phyloP scores from a whole-genome alignment of 768 basidiomycete genomes.

The Boletus vermiculosoides region DNA sequence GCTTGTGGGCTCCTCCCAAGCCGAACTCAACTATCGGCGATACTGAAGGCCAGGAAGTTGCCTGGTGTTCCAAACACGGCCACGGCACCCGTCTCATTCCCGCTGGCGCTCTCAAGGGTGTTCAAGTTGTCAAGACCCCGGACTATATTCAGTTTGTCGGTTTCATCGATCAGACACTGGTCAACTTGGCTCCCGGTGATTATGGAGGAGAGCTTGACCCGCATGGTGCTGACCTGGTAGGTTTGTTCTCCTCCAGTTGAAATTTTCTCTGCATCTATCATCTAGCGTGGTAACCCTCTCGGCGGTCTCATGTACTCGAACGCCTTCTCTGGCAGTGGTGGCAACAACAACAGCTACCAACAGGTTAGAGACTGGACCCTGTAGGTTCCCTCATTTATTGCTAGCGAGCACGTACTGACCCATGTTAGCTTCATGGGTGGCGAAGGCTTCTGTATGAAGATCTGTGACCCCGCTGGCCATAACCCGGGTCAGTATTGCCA shows the following conservation, averaged over 20 bases:
- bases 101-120: slow-evolving; percentile 56
- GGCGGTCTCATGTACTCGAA: slow-evolving; percentile 70
- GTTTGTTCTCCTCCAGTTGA: slow-evolving; percentile 17
- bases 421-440: slow-evolving; percentile 65
- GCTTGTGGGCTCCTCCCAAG: slow-evolving; percentile 59
- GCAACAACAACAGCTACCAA: slow-evolving; percentile 40
- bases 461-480: slow-evolving; percentile 59
- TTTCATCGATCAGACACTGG: slow-evolving; percentile 59
- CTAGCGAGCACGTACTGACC: background rate
- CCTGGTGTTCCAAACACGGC: slow-evolving; percentile 73
- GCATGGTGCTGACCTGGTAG: slow-evolving; percentile 63
- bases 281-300: slow-evolving; percentile 75
- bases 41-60: slow-evolving; percentile 68
- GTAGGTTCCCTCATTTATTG: slow-evolving; percentile 36
- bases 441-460: slow-evolving; percentile 64
- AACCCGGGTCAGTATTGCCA: slow-evolving; percentile 58
- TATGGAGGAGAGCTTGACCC: slow-evolving; percentile 78
- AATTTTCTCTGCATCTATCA: slow-evolving; percentile 15
- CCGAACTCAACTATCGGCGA: slow-evolving; percentile 57
- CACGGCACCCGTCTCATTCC: slow-evolving; percentile 76
- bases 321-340: slow-evolving; percentile 46
- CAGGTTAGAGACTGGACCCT: slow-evolving; percentile 72
- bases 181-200: slow-evolving; percentile 56
- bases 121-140: slow-evolving; percentile 61
- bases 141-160: slow-evolving; percentile 63